Evolutionary conservation across 805 yeast species (phyloP), one percentile per base, ranked within the genome.

Genomic region (Candida nitratophila): DNA sequence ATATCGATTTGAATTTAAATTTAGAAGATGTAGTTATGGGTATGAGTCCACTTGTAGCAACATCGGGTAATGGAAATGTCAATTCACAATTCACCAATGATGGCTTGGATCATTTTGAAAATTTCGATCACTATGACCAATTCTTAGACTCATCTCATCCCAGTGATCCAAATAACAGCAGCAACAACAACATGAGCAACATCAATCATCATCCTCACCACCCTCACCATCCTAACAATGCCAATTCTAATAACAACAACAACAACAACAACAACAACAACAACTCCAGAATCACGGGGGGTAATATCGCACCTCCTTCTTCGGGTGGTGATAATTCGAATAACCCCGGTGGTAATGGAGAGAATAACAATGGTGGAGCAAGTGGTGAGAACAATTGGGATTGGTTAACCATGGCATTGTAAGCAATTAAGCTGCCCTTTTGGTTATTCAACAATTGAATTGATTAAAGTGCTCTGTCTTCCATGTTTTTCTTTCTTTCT

Each of bases 331-430:
- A n/a, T n/a, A 26, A n/a, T 15, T n/a, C 31, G 31, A 29, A 9
- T 14, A 20, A 44, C 35, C 26, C 46, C 9, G 49, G 40, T 12
- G 37, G 40, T 27, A 46, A 44, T 38, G 47, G 32, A 21, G 39
- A 45, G 26, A 45, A 40, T 27, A 42, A 38, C 19, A 48, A 44
- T 19, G 48, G 31, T 24, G 32, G n/a, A 10, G 12, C 8, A 29
- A 12, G n/a, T 29, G 39, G 41, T 17, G 47, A 44, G 39, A 55
- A 54, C 39, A 66, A 63, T 45, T 70, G 75, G 75, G 75, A 70
- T 47, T 70, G 75, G 75, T 58, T 70, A 33, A 69, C 70, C 37
- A 68, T 70, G 74, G 63, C 68, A 9, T 49, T 69, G 29, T 72
- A 57, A 42, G 6, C 10, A 24, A n/a, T n/a, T n/a, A n/a, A n/a